A percentile compares a stretch with the other conserved stretches of the same genome.
Evolutionary conservation across 1,139 yeast genomes (phyloP).

Genomic region (Zygosaccharomyces pseudobailii): DNA sequence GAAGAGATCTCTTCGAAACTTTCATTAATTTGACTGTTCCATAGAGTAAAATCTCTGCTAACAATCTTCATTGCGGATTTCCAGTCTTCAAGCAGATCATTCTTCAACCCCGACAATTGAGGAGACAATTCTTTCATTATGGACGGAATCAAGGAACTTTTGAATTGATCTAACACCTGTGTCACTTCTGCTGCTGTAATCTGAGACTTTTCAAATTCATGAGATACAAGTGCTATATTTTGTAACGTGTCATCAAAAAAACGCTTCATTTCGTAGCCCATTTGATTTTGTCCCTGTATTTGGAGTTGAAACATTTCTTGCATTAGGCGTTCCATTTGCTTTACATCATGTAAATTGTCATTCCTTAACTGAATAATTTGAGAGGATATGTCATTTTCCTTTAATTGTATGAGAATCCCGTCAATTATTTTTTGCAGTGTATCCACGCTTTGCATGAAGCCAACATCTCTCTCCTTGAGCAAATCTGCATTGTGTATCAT

Average conservation of each 20-base stretch:
- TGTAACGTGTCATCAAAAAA: conserved; percentile 5
- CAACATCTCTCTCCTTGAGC: conserved; percentile 8
- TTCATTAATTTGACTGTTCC: conserved; percentile 12
- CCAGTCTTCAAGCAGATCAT: conserved; percentile 15
- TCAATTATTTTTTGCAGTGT: conserved; percentile 8
- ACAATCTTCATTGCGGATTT: conserved; percentile 6
- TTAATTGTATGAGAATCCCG: conserved; percentile 11
- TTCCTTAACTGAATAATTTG: conserved; percentile 13
- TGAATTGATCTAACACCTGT: conserved; percentile 8
- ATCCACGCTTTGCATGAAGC: conserved; percentile 9
- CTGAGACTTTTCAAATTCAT: conserved; percentile 5
- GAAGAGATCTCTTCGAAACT: conserved; percentile 12
- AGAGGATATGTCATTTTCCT: conserved; percentile 6
- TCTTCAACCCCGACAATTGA: conserved; percentile 8
- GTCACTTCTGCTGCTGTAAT: conserved; percentile 5
- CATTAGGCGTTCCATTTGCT: conserved; percentile 7
- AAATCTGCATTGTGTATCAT: conserved; percentile 6
- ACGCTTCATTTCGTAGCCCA: conserved; percentile 9
- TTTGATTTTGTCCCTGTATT: conserved; percentile 3
- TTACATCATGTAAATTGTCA: conserved; percentile 12
- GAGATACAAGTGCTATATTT: conserved; percentile 1
- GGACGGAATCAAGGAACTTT: conserved; percentile 5
- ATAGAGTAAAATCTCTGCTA: conserved; percentile 10
- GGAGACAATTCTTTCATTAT: conserved; percentile 5
- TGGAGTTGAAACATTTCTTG: conserved; percentile 4